Percentiles rank a stretch among this genome's conserved stretches.
Evolutionary conservation across 2,329 filamentous ascomycete genomes (phyloP).

Genomic region (Paracoccidioides lutzii): DNA sequence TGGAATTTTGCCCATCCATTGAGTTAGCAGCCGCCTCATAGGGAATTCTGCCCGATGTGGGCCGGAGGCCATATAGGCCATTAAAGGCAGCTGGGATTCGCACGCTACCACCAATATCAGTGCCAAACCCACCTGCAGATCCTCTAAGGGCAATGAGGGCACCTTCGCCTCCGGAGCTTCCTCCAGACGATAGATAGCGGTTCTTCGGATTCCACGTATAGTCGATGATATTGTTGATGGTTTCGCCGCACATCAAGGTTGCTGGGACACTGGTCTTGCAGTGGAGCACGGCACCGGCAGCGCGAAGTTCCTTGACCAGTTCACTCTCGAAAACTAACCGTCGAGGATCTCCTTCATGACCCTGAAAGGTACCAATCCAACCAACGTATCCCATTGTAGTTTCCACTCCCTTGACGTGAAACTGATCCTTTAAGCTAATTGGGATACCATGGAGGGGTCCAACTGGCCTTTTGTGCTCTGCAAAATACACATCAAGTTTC

Average conservation of each 20-base stretch:
- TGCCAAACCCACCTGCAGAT: slow-evolving; percentile 45
- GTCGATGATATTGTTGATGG: slow-evolving; percentile 48
- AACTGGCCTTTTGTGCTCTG: slow-evolving; percentile 31
- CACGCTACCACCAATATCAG: slow-evolving; percentile 44
- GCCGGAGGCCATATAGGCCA: slow-evolving; percentile 44
- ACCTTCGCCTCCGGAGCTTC: slow-evolving; percentile 48
- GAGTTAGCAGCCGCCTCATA: slow-evolving; percentile 49
- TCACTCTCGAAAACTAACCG: slow-evolving; percentile 42
- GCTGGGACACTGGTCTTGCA: slow-evolving; percentile 45
- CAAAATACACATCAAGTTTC: slow-evolving; percentile 36
- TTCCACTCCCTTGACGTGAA: slow-evolving; percentile 38
- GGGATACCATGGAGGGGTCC: slow-evolving; percentile 53
- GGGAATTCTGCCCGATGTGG: slow-evolving; percentile 40
- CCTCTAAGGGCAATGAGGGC: slow-evolving; percentile 43
- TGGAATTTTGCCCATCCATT: slow-evolving; percentile 50
- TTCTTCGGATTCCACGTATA: slow-evolving; percentile 47
- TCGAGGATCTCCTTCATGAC: slow-evolving; percentile 39
- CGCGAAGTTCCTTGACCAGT: slow-evolving; percentile 43
- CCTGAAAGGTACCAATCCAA: slow-evolving; percentile 51
- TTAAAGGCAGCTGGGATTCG: slow-evolving; percentile 50
- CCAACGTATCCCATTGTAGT: slow-evolving; percentile 52
- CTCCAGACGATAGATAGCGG: slow-evolving; percentile 41
- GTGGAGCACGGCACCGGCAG: slow-evolving; percentile 42
- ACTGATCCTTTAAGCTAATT: slow-evolving; percentile 40
- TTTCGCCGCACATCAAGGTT: slow-evolving; percentile 46